Percentiles rank a stretch among this genome's conserved stretches.
These are phyloP conservation scores for Erodium texanum DNA, from an alignment of 441 rosid genomes.

Conservation along the genomic window DNA sequence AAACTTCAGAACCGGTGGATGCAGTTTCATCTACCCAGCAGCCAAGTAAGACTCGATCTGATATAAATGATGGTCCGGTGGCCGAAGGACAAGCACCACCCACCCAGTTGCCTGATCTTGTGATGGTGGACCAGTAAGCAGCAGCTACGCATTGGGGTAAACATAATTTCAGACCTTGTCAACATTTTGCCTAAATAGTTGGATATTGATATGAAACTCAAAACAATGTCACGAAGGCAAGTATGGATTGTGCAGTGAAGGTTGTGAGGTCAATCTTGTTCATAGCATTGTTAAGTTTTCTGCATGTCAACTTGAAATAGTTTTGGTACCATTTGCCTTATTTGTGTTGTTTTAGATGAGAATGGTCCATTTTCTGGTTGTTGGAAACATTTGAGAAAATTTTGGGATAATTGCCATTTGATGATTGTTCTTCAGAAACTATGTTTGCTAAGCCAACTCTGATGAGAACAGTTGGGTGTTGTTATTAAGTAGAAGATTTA, in stretches of 20 bases:
- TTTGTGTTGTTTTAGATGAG: conserved; percentile 22
- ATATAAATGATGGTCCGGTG: conserved; percentile 14
- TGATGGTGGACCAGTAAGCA: conserved; percentile 27
- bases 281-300: conserved; percentile 29
- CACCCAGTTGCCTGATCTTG: conserved; percentile 24
- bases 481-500: neutral
- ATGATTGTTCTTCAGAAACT: conserved; percentile 17
- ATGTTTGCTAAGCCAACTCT: conserved; percentile 4
- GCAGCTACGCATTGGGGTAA: conserved; percentile 16
- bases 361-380: conserved; percentile 25
- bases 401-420: conserved; percentile 28
- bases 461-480: conserved; percentile 4
- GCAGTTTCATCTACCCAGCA: conserved; percentile 19
- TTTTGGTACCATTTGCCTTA: conserved; percentile 25
- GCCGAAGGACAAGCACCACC: conserved; percentile 24
- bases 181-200: conserved; percentile 28
- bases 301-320: conserved; percentile 32
- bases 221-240: no score
- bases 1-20: conserved; percentile 29
- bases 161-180: conserved; percentile 18
- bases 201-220: conserved; percentile 1
- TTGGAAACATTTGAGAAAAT: conserved; percentile 31
- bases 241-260: conserved; percentile 20
- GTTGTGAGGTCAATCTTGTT: conserved; percentile 32
- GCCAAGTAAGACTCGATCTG: conserved; percentile 20